Conservation (phyloP, 2,329 filamentous ascomycete species). For the Neophaeococcomyces aloes region DNA sequence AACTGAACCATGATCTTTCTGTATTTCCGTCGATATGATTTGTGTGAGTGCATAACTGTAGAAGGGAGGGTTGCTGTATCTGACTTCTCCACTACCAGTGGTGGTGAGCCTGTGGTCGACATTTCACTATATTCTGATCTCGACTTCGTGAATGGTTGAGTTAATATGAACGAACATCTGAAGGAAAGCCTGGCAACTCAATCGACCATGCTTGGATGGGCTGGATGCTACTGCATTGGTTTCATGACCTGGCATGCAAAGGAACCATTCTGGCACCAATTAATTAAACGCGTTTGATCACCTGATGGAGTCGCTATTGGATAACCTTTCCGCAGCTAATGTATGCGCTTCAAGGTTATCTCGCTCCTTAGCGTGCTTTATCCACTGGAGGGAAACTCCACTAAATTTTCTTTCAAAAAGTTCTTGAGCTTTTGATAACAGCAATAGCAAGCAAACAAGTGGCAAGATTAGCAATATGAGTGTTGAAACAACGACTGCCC, state of each 20-base stretch:
- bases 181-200: no score
- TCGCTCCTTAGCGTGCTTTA: conserved; percentile 1
- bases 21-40: conserved; percentile 63
- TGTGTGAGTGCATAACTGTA: conserved; percentile 2
- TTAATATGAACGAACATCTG: no score
- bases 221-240: no score
- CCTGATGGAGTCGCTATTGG: no score
- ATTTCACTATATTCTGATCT: not conserved
- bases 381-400: not conserved
- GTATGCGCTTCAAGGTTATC: conserved; percentile 2
- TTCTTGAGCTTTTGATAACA: not conserved
- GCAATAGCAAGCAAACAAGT: not conserved
- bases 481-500: conserved; percentile 4
- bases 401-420: conserved; percentile 2
- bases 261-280: no score
- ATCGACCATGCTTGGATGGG: no score
- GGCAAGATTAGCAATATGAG: conserved; percentile 13
- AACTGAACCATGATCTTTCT: conserved; percentile 74
- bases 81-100: not conserved
- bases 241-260: no score
- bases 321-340: no score
- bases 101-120: conserved; percentile 1
- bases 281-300: no score
- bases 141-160: no score
- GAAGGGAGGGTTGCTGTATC: conserved; percentile 2